A percentile compares a stretch with the other conserved stretches of the same genome.
These are phyloP conservation scores for Talaromyces sp. DNA, from an alignment of 2,329 filamentous ascomycete genomes.

Conservation along the genomic window DNA sequence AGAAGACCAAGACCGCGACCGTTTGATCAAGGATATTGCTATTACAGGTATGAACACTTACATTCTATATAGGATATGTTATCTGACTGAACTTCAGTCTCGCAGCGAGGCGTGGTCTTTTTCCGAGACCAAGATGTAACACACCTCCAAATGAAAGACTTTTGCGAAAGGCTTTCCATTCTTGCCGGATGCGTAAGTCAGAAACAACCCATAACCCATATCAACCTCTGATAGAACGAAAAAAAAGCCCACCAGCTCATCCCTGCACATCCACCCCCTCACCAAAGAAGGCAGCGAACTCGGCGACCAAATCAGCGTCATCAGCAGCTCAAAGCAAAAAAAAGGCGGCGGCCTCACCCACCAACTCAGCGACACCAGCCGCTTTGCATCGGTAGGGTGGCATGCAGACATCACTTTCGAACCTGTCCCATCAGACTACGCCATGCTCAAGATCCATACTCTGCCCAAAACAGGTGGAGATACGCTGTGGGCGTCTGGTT, in stretches of 20 bases:
- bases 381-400: slow-evolving; percentile 29
- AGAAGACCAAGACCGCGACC: slow-evolving; percentile 57
- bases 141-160: slow-evolving; percentile 41
- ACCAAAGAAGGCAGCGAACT: slow-evolving; percentile 50
- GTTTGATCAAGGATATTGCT: slow-evolving; percentile 59
- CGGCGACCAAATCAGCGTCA: slow-evolving; percentile 53
- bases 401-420: slow-evolving; percentile 54
- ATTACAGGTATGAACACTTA: slow-evolving; percentile 49
- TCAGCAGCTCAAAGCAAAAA: slow-evolving; percentile 53
- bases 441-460: slow-evolving; percentile 47
- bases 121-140: slow-evolving; percentile 46
- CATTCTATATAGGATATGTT: background rate
- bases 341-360: slow-evolving; percentile 41
- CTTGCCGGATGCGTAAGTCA: slow-evolving; percentile 38
- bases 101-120: slow-evolving; percentile 48
- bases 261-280: slow-evolving; percentile 52
- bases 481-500: slow-evolving; percentile 48
- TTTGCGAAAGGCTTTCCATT: slow-evolving; percentile 41
- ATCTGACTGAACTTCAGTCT: slow-evolving; percentile 25
- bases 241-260: slow-evolving; percentile 41
- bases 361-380: slow-evolving; percentile 8
- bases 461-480: slow-evolving; percentile 45
- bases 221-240: slow-evolving; percentile 4
- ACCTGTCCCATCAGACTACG: slow-evolving; percentile 50
- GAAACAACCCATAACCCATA: background rate